phyloP scores from a whole-genome alignment of 2,329 filamentous ascomycete genomes.

The Fusarium compactum region DNA sequence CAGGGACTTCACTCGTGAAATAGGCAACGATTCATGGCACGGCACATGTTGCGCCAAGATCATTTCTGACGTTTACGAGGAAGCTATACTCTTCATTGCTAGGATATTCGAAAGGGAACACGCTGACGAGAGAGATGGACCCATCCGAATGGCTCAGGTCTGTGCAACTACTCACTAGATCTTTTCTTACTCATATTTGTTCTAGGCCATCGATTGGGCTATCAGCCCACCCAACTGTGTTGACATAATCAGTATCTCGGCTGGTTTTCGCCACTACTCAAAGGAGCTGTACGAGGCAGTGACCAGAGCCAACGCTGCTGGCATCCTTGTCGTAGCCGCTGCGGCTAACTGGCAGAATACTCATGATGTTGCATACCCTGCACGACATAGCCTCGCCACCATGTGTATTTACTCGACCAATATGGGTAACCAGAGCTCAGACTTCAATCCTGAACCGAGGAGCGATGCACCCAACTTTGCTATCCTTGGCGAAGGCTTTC shows the following conservation, averaged over 20 bases:
- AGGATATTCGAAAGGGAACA: neutral
- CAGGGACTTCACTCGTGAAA: fast-evolving
- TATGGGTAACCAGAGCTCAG: neutral
- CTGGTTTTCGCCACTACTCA: neutral
- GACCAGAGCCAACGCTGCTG: fast-evolving
- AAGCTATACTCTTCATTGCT: fast-evolving
- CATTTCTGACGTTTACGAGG: fast-evolving
- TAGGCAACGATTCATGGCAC: neutral
- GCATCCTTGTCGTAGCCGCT: fast-evolving
- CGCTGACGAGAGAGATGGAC: fast-evolving
- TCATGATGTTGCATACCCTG: fast-evolving
- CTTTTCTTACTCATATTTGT: fast-evolving
- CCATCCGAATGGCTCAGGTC: fast-evolving
- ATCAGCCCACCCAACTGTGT: fast-evolving
- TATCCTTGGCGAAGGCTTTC: fast-evolving
- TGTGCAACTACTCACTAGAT: too few species aligned
- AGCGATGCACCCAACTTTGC: neutral
- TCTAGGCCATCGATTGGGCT: neutral
- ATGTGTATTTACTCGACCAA: neutral
- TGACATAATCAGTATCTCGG: neutral
- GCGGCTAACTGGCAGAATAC: neutral
- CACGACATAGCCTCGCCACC: neutral
- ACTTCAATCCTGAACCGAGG: neutral
- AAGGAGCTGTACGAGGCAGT: fast-evolving
- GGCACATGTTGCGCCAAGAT: neutral